Evolutionary conservation across 1,284 basidiomycete genomes (phyloP), one percentile per base, ranked within the genome.

Genomic region (Mixia osmundae): DNA sequence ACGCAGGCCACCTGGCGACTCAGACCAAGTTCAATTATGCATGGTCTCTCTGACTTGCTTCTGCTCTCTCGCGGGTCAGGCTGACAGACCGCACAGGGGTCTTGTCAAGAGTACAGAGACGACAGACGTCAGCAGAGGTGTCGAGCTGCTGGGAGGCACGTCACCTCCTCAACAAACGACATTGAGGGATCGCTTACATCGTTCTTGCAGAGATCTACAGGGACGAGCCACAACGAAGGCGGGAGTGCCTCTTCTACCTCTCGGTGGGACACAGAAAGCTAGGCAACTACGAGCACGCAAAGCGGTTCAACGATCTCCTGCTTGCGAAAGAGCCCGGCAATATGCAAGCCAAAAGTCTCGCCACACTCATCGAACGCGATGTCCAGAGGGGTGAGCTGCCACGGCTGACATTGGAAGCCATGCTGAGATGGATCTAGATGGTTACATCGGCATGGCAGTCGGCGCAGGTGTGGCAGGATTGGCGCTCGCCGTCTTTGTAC

Each of bases 21-120:
- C 91, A 99, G 61, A 89, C 83, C 36, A 91, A 85, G 59, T 99
- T 99, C 65, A 97, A 97, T 62, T 89, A 78, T 57, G 77, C 87
- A 43, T 57, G 55, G 64, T 55, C 29, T 21, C 37, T 37, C 22
- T 33, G 36, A 16, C 21, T 25, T 28, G 5, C 3, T 16, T 19
- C 22, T 16, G 16, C 7, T 19, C 22, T 35, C 22, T 21, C 29
- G 22, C 14, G 6, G n/a, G 23, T 14, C 7, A 25, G 32, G 26
- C 23, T 23, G 8, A 15, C 21, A 18, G 23, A 21, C 18, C n/a
- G 16, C 14, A 26, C 18, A 87, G 82, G 83, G 89, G 85, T 4
- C 64, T 91, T 22, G 78, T 91, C 38, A 91, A 91, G 65, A 80
- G 77, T 45, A 72, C 73, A 25, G 60, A 69, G 47, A 65, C 67